Conservation (phyloP, 495 filamentous ascomycete species). For the Rusavskia elegans region DNA sequence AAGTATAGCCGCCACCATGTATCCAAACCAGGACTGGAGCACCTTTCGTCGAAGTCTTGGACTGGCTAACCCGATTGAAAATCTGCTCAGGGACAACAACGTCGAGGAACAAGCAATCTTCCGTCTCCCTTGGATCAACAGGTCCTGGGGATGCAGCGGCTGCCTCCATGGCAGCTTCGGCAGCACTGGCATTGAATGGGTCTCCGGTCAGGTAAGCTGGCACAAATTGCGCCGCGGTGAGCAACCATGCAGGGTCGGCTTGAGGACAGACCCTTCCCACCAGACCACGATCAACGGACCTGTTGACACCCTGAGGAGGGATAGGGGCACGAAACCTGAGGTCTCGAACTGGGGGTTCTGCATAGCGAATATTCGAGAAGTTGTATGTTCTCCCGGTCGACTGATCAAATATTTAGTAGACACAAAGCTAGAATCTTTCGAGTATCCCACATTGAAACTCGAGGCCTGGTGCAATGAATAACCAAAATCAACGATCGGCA, state of each 20-base stretch:
- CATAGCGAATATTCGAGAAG: slow-evolving; percentile 46
- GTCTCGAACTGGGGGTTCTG: slow-evolving; percentile 35
- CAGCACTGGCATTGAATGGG: slow-evolving; percentile 16
- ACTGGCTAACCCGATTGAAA: slow-evolving; percentile 18
- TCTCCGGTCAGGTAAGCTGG: slow-evolving; percentile 16
- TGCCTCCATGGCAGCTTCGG: background rate
- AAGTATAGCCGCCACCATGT: slow-evolving; percentile 41
- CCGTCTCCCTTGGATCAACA: slow-evolving; percentile 29
- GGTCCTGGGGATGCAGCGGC: slow-evolving; percentile 13
- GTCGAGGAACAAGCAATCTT: slow-evolving; percentile 44
- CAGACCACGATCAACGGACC: slow-evolving; percentile 26
- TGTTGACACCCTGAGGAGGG: slow-evolving; percentile 12
- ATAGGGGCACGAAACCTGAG: slow-evolving; percentile 33
- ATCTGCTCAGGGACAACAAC: slow-evolving; percentile 30
- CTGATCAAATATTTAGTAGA: background rate
- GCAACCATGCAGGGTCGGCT: slow-evolving; percentile 28
- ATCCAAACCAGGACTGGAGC: slow-evolving; percentile 46
- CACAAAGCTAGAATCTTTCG: background rate
- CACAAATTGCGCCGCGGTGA: slow-evolving; percentile 18
- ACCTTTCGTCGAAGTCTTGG: slow-evolving; percentile 6
- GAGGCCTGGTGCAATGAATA: slow-evolving; percentile 34
- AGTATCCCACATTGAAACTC: slow-evolving; percentile 25
- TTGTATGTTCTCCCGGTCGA: slow-evolving; percentile 29
- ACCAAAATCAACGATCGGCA: slow-evolving; percentile 34
- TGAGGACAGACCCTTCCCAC: slow-evolving; percentile 34